Percentiles rank a stretch among this genome's conserved stretches.
Evolutionary conservation across 257 asterid species (phyloP).

Genomic region (Anisodus acutangulus): DNA sequence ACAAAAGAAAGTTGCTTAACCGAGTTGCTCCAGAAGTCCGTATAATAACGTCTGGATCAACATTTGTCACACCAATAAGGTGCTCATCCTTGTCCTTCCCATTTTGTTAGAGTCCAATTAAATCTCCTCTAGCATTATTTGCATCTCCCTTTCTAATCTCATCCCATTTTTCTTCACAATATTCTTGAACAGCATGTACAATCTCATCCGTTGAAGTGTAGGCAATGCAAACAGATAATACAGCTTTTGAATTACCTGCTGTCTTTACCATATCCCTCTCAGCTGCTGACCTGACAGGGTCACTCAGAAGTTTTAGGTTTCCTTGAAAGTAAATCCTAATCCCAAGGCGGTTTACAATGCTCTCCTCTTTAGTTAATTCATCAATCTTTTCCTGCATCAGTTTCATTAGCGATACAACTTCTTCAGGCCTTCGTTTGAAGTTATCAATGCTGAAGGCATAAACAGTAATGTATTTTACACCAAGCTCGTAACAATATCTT

Average conservation of each 20-base stretch:
- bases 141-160: slow-evolving; percentile 32
- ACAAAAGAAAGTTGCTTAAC: slow-evolving; percentile 65
- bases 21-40: slow-evolving; percentile 85
- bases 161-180: slow-evolving; percentile 48
- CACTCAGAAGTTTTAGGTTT: slow-evolving; percentile 59
- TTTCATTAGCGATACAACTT: slow-evolving; percentile 75
- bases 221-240: slow-evolving; percentile 67
- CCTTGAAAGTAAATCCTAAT: slow-evolving; percentile 66
- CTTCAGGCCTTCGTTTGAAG: slow-evolving; percentile 75
- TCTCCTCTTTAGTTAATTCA: slow-evolving; percentile 54
- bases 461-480: slow-evolving; percentile 51
- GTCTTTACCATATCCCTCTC: slow-evolving; percentile 70
- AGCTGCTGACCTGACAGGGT: slow-evolving; percentile 60
- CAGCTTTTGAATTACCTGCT: slow-evolving; percentile 52
- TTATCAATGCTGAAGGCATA: slow-evolving; percentile 87
- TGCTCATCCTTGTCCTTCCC: slow-evolving; percentile 32
- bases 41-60: slow-evolving; percentile 71
- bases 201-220: slow-evolving; percentile 79
- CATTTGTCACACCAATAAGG: slow-evolving; percentile 42
- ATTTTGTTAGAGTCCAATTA: neutral
- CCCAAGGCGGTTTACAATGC: slow-evolving; percentile 59
- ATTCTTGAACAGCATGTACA: slow-evolving; percentile 56
- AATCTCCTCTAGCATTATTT: slow-evolving; percentile 33
- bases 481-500: slow-evolving; percentile 66
- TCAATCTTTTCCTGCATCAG: slow-evolving; percentile 75